Percentiles rank a stretch among this genome's conserved stretches.
Evolutionary conservation across 768 basidiomycete genomes (phyloP).

Genomic region (Russula foetens): DNA sequence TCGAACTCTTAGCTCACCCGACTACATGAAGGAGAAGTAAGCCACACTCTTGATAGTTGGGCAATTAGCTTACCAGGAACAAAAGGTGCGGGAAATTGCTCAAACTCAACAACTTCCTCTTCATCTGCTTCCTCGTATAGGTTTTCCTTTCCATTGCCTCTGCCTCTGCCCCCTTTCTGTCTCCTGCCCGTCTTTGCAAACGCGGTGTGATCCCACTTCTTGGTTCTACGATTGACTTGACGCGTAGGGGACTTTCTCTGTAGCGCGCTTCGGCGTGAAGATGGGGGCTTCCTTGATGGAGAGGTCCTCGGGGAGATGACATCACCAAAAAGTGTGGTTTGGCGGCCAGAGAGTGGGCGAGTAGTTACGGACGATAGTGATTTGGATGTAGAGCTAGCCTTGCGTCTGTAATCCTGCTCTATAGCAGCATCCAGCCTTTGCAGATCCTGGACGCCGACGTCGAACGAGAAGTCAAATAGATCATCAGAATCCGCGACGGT

Average conservation of each 20-base stretch:
- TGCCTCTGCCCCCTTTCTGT: constrained; percentile 41
- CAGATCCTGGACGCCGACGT: constrained; percentile 49
- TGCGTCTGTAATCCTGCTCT: constrained; percentile 38
- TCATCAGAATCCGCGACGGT: constrained; percentile 36
- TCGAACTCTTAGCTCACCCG: constrained; percentile 10
- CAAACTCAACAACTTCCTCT: constrained; percentile 37
- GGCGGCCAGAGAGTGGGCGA: constrained; percentile 35
- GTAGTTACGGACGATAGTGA: constrained; percentile 20
- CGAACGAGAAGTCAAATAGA: constrained; percentile 32
- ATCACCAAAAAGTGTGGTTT: constrained; percentile 65
- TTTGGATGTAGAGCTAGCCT: constrained; percentile 35
- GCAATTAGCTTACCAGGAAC: constrained; percentile 41
- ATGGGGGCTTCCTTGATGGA: constrained; percentile 22
- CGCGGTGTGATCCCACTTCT: constrained; percentile 86
- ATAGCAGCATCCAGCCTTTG: constrained; percentile 46
- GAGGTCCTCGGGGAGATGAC: constrained; percentile 31
- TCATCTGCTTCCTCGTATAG: constrained; percentile 34
- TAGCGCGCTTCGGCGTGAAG: not conserved
- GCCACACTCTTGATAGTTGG: not conserved
- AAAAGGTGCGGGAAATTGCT: constrained; percentile 74
- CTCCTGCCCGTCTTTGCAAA: constrained; percentile 71
- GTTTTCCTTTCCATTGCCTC: constrained; percentile 46
- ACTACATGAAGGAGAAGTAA: not conserved
- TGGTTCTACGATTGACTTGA: constrained; percentile 55
- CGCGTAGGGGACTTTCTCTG: constrained; percentile 21